Percentiles rank a stretch among this genome's conserved stretches.
Conservation (phyloP, 345 rosid species). For the Gossypium turneri region DNA sequence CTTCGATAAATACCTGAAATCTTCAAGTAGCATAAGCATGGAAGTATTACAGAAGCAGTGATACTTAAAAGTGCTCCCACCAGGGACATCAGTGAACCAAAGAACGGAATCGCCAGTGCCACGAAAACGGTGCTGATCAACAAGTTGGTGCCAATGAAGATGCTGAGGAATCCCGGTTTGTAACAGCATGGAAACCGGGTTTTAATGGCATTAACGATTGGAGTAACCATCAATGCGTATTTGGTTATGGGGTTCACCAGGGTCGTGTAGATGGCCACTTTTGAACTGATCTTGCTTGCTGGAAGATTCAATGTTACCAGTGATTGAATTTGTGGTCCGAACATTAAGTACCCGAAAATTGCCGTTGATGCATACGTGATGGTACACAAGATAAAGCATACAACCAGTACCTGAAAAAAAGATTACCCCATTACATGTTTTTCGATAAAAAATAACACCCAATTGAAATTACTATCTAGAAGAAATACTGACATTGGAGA, state of each 20-base stretch:
- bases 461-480: too few relatives aligned
- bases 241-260: too few relatives aligned
- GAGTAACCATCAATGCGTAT: too few relatives aligned
- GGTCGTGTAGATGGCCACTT: conserved; percentile 53
- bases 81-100: conserved; percentile 49
- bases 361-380: conserved; percentile 43
- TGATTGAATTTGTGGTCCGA: conserved; percentile 40
- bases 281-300: conserved; percentile 35
- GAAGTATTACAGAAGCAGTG: conserved; percentile 42
- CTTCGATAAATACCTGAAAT: conserved; percentile 37
- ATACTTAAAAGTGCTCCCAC: conserved; percentile 60
- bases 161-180: too few relatives aligned
- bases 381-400: too few relatives aligned
- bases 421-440: too few relatives aligned
- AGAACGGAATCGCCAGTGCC: conserved; percentile 48
- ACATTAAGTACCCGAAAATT: conserved; percentile 52
- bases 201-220: too few relatives aligned
- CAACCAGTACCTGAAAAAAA: too few relatives aligned
- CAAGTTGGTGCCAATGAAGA: conserved; percentile 27
- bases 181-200: too few relatives aligned
- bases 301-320: conserved; percentile 58
- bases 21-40: conserved; percentile 53
- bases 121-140: conserved; percentile 41
- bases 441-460: too few relatives aligned
- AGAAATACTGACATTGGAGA: conserved; percentile 57